Percentiles rank a stretch among this genome's conserved stretches.
Conservation (phyloP, 768 basidiomycete species). For the Boletus rubroflammeus region DNA sequence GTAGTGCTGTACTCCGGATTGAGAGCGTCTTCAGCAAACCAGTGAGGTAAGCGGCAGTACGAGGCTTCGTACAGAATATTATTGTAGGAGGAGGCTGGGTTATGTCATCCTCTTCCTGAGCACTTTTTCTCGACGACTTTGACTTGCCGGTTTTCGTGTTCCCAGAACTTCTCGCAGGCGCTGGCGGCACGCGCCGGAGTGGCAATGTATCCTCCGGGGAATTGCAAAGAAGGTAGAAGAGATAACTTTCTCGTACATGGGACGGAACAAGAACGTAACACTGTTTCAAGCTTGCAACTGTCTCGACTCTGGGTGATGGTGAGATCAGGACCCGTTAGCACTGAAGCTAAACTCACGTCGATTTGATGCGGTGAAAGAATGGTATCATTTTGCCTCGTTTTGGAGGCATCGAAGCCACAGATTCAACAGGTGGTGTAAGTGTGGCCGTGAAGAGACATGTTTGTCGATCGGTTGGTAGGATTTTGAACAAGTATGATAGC, state of each 20-base stretch:
- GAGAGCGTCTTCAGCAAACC: constrained; percentile 69
- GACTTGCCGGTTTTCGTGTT: constrained; percentile 34
- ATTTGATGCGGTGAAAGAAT: constrained; percentile 77
- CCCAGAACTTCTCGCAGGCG: constrained; percentile 23
- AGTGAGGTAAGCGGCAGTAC: constrained; percentile 88
- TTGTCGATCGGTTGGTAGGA: constrained; percentile 83
- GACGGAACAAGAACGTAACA: constrained; percentile 90
- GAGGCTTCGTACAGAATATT: constrained; percentile 84
- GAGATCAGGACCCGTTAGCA: background rate
- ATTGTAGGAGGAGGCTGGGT: constrained; percentile 91
- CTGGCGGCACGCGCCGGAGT: constrained; percentile 62
- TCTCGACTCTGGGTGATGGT: constrained; percentile 62
- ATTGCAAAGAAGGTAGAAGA: constrained; percentile 85
- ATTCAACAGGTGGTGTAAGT: constrained; percentile 80
- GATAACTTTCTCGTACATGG: constrained; percentile 89
- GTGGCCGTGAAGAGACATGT: constrained; percentile 98
- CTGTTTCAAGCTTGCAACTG: constrained; percentile 85
- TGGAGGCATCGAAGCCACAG: constrained; percentile 67
- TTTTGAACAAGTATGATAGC: constrained; percentile 68
- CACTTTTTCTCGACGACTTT: constrained; percentile 30
- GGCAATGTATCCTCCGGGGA: constrained; percentile 76
- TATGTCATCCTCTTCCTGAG: constrained; percentile 45
- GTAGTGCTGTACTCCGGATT: constrained; percentile 85
- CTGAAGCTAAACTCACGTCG: constrained; percentile 49
- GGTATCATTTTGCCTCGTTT: constrained; percentile 80